Evolutionary conservation across 2,329 filamentous ascomycete genomes (phyloP).

Genomic region (Botryotinia narcissicola): DNA sequence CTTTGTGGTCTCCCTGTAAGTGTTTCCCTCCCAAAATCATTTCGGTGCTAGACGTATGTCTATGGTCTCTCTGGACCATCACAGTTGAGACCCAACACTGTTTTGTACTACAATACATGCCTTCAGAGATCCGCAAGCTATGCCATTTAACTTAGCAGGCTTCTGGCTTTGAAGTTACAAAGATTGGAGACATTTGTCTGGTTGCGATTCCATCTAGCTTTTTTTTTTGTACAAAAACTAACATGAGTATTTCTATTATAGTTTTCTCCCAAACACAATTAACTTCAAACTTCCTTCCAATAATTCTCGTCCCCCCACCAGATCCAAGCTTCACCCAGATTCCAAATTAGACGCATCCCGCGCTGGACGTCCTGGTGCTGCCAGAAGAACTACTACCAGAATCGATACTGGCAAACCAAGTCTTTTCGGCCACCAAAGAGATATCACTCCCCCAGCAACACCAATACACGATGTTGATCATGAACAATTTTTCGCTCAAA

Average conservation of each 20-base stretch:
- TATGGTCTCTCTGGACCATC: neutral
- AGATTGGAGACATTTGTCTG: neutral
- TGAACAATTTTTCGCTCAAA: slow-evolving; percentile 54
- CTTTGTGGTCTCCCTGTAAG: slow-evolving; percentile 59
- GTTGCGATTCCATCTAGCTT: neutral
- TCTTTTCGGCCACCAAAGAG: slow-evolving; percentile 35
- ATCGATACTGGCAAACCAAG: slow-evolving; percentile 52
- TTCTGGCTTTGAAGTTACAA: neutral
- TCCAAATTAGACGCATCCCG: neutral
- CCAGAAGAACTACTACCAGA: slow-evolving; percentile 46
- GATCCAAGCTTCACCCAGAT: slow-evolving; percentile 7
- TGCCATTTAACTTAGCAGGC: neutral
- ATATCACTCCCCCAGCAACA: slow-evolving; percentile 38
- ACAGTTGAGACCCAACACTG: too few species aligned
- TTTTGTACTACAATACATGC: neutral
- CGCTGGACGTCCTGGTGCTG: slow-evolving; percentile 24
- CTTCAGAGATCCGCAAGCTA: neutral
- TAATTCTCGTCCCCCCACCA: slow-evolving; percentile 41
- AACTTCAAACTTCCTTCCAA: slow-evolving; percentile 70
- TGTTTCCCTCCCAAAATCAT: neutral
- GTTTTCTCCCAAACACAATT: slow-evolving; percentile 89
- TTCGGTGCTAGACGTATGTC: neutral
- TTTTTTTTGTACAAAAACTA: slow-evolving; percentile 3
- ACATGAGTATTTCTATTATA: slow-evolving; percentile 40
- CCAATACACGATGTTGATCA: slow-evolving; percentile 41